A percentile compares a stretch with the other conserved stretches of the same genome.
These are phyloP conservation scores for Daldinia sp. DNA, from an alignment of 2,329 filamentous ascomycete species.

Conservation along the genomic window DNA sequence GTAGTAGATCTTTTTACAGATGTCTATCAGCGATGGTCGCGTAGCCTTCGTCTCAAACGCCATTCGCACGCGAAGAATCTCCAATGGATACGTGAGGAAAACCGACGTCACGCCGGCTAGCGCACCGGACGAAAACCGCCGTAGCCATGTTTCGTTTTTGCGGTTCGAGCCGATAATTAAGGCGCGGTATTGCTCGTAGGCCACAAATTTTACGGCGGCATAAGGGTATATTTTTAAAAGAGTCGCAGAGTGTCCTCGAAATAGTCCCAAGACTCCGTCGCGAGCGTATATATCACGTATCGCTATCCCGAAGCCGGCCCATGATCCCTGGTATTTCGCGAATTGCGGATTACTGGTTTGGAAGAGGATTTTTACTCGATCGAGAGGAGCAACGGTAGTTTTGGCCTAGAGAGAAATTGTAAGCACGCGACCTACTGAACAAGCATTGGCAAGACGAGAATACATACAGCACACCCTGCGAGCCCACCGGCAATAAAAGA, in stretches of 20 bases:
- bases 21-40: conserved; percentile 74
- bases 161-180: conserved; percentile 73
- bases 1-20: conserved; percentile 86
- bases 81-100: conserved; percentile 94
- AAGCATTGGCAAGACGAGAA: neutral
- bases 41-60: conserved; percentile 91
- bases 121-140: conserved; percentile 77
- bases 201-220: conserved; percentile 96
- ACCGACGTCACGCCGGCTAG: conserved; percentile 88
- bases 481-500: conserved; percentile 88
- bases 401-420: conserved; percentile 71
- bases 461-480: conserved; percentile 87
- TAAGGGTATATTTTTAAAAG: conserved; percentile 96
- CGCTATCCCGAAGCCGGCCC: conserved; percentile 82
- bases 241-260: conserved; percentile 93
- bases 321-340: conserved; percentile 88
- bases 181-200: conserved; percentile 93
- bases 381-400: conserved; percentile 92
- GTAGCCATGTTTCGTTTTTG: conserved; percentile 77
- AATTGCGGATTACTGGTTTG: conserved; percentile 95
- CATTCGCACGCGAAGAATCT: conserved; percentile 89
- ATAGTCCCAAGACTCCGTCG: conserved; percentile 80
- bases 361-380: conserved; percentile 98
- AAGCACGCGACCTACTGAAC: conserved; percentile 28
- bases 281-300: conserved; percentile 82